A percentile compares a stretch with the other conserved stretches of the same genome.
Evolutionary conservation across 2,329 filamentous ascomycete genomes (phyloP).

Genomic region (Hypoxylon sp.): DNA sequence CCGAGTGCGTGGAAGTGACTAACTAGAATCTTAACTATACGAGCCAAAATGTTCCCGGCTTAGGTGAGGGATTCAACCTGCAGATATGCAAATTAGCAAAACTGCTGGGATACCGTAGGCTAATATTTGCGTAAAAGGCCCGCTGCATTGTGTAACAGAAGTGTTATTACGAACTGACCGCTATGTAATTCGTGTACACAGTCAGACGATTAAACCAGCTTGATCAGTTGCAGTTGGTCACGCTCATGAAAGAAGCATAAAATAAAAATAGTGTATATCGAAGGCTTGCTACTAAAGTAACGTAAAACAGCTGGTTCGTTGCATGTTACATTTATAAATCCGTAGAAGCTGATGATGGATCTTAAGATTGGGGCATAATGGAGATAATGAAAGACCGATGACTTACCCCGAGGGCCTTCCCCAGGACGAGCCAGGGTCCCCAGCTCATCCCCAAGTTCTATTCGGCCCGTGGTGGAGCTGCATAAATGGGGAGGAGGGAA

Average conservation of each 20-base stretch:
- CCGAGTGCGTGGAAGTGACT: constrained; percentile 14
- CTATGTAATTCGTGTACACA: constrained; percentile 16
- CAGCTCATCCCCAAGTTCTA: constrained; percentile 40
- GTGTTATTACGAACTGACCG: constrained; percentile 23
- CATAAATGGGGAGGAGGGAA: constrained; percentile 33
- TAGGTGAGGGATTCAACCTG: constrained; percentile 16
- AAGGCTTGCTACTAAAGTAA: neutral
- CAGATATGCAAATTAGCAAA: constrained; percentile 8
- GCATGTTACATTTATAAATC: constrained; percentile 12
- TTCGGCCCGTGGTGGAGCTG: constrained; percentile 42
- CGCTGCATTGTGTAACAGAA: constrained; percentile 23
- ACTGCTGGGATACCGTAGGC: constrained; percentile 16
- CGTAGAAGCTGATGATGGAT: constrained; percentile 20
- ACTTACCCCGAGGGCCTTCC: constrained; percentile 40
- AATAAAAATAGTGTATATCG: neutral
- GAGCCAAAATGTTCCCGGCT: neutral
- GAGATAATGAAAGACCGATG: constrained; percentile 11
- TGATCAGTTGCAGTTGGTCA: constrained; percentile 9
- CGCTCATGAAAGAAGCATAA: constrained; percentile 1
- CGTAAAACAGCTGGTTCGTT: neutral
- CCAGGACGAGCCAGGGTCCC: constrained; percentile 28
- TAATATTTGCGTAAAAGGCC: constrained; percentile 22
- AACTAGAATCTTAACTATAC: neutral
- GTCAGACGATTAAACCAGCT: constrained; percentile 25
- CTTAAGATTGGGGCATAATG: constrained; percentile 2